These are phyloP conservation scores for Sarocladiaceae sp. DNA, from an alignment of 2,329 filamentous ascomycete species.

Conservation along the genomic window DNA sequence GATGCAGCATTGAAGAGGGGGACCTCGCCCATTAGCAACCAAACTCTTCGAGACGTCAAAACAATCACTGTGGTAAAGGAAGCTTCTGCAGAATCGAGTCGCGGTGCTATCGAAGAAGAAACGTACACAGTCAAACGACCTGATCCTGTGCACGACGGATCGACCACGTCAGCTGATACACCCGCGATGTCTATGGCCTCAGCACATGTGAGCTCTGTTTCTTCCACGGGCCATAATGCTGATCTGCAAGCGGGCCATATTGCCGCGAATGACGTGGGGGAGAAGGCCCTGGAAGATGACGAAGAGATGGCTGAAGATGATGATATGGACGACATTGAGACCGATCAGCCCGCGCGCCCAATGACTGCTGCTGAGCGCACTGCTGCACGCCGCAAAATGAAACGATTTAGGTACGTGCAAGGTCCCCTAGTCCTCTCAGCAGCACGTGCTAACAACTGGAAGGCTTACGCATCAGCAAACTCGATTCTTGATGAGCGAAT, in stretches of 20 bases:
- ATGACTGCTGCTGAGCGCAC: conserved; percentile 52
- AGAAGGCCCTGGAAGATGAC: conserved; percentile 40
- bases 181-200: conserved; percentile 31
- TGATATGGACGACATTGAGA: conserved; percentile 42
- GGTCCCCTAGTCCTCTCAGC: not conserved
- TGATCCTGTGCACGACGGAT: not conserved
- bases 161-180: conserved; percentile 23
- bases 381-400: conserved; percentile 61
- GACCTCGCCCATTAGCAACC: not conserved
- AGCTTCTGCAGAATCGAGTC: not conserved
- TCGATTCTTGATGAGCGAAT: conserved; percentile 96
- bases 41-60: not conserved
- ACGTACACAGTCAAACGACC: conserved; percentile 1
- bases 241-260: conserved; percentile 25
- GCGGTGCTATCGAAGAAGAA: not conserved
- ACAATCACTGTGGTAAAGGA: not conserved
- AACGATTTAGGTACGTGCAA: conserved; percentile 65
- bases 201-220: conserved; percentile 33
- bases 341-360: conserved; percentile 27
- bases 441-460: conserved; percentile 25
- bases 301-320: conserved; percentile 52
- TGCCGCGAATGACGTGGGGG: not conserved
- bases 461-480: conserved; percentile 95
- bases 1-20: conserved; percentile 5
- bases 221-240: conserved; percentile 28